Conservation (phyloP, 2,329 filamentous ascomycete genomes). For the Volutella citrinella region DNA sequence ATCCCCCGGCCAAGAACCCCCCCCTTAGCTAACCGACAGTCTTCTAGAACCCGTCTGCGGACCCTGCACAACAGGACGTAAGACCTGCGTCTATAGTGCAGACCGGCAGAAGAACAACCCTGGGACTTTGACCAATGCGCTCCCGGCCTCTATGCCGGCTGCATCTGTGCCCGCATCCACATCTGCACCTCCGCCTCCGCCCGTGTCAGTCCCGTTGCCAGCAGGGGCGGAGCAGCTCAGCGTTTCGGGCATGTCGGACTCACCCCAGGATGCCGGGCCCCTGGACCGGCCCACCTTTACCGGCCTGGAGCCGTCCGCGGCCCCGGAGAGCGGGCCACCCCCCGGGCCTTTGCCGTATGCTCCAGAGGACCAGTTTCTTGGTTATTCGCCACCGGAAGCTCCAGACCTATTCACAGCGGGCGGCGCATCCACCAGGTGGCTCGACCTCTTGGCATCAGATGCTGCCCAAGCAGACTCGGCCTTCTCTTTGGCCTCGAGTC, state of each 20-base stretch:
- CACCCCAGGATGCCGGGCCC: too few relatives aligned
- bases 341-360: too few relatives aligned
- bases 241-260: too few relatives aligned
- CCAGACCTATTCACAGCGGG: background rate
- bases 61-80: constrained; percentile 6
- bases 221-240: too few relatives aligned
- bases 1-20: background rate
- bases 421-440: constrained; percentile 8
- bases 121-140: too few relatives aligned
- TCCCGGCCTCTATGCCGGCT: too few relatives aligned
- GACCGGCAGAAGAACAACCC: too few relatives aligned
- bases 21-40: constrained; percentile 4
- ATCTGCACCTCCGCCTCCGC: background rate
- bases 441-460: constrained; percentile 10
- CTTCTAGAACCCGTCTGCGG: constrained; percentile 8
- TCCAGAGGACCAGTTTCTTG: too few relatives aligned
- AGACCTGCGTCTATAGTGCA: constrained; percentile 10
- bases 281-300: too few relatives aligned
- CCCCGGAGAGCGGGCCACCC: too few relatives aligned
- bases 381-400: too few relatives aligned
- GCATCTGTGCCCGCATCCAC: background rate
- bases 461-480: constrained; percentile 9
- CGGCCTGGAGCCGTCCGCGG: too few relatives aligned
- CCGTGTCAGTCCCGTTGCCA: background rate
- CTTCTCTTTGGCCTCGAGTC: constrained; percentile 10